Evolutionary conservation across 176 grass and related monocot species (phyloP).

Genomic region (Phyllostachys edulis): DNA sequence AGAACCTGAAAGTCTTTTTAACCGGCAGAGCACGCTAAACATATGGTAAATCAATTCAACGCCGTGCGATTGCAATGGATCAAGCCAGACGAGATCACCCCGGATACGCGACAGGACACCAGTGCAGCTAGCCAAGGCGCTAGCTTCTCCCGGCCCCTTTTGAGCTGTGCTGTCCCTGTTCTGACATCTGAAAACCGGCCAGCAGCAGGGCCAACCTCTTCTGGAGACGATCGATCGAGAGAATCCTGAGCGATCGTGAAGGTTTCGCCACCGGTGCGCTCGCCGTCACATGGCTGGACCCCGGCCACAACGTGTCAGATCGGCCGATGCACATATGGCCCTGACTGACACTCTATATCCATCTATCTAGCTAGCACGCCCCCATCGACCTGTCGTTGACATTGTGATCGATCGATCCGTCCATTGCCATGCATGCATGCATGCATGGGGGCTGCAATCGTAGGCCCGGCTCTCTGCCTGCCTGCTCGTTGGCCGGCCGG

Average conservation of each 20-base stretch:
- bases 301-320: background rate
- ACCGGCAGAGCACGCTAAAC: no score
- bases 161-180: background rate
- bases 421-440: background rate
- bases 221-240: background rate
- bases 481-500: slow-evolving; percentile 3
- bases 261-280: background rate
- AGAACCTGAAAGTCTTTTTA: background rate
- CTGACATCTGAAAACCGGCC: background rate
- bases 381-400: slow-evolving; percentile 26
- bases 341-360: slow-evolving; percentile 1
- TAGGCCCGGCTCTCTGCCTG: background rate
- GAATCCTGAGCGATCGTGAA: background rate
- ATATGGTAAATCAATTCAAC: no score
- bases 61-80: no score
- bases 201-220: background rate
- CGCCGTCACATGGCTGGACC: background rate
- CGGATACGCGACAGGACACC: no score
- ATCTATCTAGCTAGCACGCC: background rate
- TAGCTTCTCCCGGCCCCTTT: background rate
- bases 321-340: background rate
- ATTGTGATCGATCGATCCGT: background rate
- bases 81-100: no score
- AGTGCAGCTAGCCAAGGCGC: no score
- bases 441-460: background rate